Conservation (phyloP, 495 filamentous ascomycete species). For the Talaromyces nanjingensis region DNA sequence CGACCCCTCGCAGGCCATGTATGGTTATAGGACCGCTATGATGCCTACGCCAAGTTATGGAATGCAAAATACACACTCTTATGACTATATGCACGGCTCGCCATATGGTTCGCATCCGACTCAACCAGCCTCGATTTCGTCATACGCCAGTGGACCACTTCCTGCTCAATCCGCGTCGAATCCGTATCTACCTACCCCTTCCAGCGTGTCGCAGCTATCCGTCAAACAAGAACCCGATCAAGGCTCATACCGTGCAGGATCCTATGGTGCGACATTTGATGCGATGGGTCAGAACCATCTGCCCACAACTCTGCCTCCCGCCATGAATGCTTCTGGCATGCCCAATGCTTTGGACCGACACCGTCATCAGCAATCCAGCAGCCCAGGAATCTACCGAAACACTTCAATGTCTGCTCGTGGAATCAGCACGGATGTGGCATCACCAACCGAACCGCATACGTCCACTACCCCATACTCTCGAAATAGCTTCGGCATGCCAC, state of each 20-base stretch:
- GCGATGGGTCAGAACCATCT: conserved; percentile 27
- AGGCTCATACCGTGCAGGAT: conserved; percentile 25
- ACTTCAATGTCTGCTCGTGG: conserved; percentile 38
- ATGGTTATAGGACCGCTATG: conserved; percentile 35
- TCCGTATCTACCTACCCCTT: conserved; percentile 32
- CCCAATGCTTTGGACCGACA: conserved; percentile 33
- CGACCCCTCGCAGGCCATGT: conserved; percentile 31
- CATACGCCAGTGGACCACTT: conserved; percentile 29
- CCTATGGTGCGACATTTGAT: conserved; percentile 32
- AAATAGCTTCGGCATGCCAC: conserved; percentile 32
- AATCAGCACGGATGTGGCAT: conserved; percentile 34
- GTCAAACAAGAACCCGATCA: conserved; percentile 34
- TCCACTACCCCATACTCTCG: conserved; percentile 30
- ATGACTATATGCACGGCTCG: conserved; percentile 32
- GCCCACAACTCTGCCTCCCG: conserved; percentile 30
- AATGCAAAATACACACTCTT: conserved; percentile 27
- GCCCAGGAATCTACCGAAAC: conserved; percentile 35
- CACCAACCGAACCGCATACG: conserved; percentile 35
- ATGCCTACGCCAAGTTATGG: conserved; percentile 31
- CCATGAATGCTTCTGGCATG: conserved; percentile 23
- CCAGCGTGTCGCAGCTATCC: conserved; percentile 19
- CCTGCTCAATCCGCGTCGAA: conserved; percentile 33
- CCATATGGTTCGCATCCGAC: conserved; percentile 32
- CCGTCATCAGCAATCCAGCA: conserved; percentile 34
- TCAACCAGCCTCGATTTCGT: conserved; percentile 26